A percentile compares a stretch with the other conserved stretches of the same genome.
Evolutionary conservation across 2,329 filamentous ascomycete genomes (phyloP).

Genomic region (Colletotrichum incanum): DNA sequence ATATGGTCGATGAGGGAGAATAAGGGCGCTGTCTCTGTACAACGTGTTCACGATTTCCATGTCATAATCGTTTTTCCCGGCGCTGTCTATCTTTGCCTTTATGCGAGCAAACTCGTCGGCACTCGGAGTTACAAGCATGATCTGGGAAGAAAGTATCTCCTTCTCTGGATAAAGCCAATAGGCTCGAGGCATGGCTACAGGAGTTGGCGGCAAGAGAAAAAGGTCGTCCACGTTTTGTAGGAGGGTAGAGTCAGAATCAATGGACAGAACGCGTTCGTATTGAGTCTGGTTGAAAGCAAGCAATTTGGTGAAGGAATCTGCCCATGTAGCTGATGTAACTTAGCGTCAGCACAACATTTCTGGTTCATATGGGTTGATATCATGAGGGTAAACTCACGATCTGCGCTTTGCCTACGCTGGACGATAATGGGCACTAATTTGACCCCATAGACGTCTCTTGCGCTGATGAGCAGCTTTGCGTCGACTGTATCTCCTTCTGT

Average conservation of each 20-base stretch:
- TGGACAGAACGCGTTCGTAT: constrained; percentile 66
- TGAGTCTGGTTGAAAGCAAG: constrained; percentile 76
- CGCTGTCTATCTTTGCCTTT: constrained; percentile 45
- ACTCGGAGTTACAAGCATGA: constrained; percentile 76
- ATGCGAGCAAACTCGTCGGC: constrained; percentile 62
- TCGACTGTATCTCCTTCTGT: constrained; percentile 49
- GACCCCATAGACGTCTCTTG: constrained; percentile 61
- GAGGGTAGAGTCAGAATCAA: constrained; percentile 74
- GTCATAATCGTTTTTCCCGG: constrained; percentile 65
- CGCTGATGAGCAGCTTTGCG: constrained; percentile 57
- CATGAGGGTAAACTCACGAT: constrained; percentile 50
- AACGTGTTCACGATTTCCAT: constrained; percentile 79
- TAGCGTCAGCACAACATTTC: background rate
- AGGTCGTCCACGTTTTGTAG: constrained; percentile 77
- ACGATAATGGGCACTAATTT: constrained; percentile 60
- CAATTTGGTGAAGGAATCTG: constrained; percentile 77
- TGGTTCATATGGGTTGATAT: too few species aligned
- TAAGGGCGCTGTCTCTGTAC: constrained; percentile 70
- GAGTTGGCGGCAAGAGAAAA: constrained; percentile 73
- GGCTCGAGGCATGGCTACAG: constrained; percentile 78
- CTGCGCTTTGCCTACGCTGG: constrained; percentile 54
- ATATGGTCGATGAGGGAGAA: constrained; percentile 76
- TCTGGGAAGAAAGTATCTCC: constrained; percentile 70
- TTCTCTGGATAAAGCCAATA: constrained; percentile 75
- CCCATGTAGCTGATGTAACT: constrained; percentile 65